Evolutionary conservation across 345 rosid species (phyloP).

Genomic region (Corchorus olitorius): DNA sequence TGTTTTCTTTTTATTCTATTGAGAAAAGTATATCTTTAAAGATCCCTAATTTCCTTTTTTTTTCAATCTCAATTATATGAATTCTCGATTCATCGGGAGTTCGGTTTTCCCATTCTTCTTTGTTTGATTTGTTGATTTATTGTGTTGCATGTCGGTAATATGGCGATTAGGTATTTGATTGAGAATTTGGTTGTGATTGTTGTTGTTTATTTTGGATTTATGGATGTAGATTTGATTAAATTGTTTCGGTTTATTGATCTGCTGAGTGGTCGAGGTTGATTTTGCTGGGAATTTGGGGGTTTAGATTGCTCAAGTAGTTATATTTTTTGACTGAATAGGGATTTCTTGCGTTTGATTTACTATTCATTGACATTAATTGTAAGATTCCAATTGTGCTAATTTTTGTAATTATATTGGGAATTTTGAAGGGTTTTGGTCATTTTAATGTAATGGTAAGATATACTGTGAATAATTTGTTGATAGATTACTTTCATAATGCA

Average conservation of each 20-base stretch:
- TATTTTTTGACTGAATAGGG: neutral
- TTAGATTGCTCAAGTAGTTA: neutral
- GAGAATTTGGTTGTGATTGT: neutral
- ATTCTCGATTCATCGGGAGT: neutral
- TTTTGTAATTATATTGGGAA: slow-evolving; percentile 8
- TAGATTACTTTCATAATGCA: neutral
- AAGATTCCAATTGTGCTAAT: slow-evolving; percentile 4
- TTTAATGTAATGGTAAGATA: neutral
- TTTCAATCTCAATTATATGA: neutral
- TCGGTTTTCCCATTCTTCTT: neutral
- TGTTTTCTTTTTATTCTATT: neutral
- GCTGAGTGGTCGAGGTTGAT: neutral
- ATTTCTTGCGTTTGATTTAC: slow-evolving; percentile 25
- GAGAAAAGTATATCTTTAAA: neutral
- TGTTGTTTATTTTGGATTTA: neutral
- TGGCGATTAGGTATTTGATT: slow-evolving; percentile 16
- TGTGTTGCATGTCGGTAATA: neutral
- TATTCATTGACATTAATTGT: neutral
- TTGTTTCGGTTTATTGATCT: slow-evolving; percentile 15
- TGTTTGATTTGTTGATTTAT: neutral
- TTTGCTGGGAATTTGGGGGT: slow-evolving; percentile 4
- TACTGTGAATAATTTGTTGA: neutral
- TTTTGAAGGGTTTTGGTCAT: slow-evolving; percentile 22
- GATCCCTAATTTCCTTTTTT: slow-evolving; percentile 35
- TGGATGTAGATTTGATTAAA: slow-evolving; percentile 11